Evolutionary conservation across 2,329 filamentous ascomycete species (phyloP).

Genomic region (Sarocladium kiliense): DNA sequence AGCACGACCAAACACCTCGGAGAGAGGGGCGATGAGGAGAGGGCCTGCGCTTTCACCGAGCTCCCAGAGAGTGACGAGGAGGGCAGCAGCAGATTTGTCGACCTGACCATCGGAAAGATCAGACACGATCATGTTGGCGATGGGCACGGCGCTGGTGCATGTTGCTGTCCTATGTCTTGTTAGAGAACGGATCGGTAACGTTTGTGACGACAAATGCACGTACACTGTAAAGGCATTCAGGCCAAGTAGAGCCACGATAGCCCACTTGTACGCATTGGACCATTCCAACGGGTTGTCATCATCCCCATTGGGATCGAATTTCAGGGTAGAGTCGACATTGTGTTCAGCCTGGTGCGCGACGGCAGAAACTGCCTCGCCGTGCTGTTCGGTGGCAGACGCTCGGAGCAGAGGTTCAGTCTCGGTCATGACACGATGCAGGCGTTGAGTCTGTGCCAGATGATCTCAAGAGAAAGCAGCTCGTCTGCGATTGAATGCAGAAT

Average conservation of each 20-base stretch:
- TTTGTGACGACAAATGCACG: slow-evolving; percentile 12
- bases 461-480: neutral
- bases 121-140: slow-evolving; percentile 44
- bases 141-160: slow-evolving; percentile 50
- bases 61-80: slow-evolving; percentile 69
- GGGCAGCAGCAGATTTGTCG: slow-evolving; percentile 42
- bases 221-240: slow-evolving; percentile 54
- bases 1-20: slow-evolving; percentile 54
- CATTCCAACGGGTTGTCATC: slow-evolving; percentile 47
- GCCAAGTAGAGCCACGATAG: slow-evolving; percentile 45
- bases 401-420: slow-evolving; percentile 5
- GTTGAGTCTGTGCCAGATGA: neutral
- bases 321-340: neutral
- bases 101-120: slow-evolving; percentile 33
- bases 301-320: slow-evolving; percentile 11
- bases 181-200: neutral
- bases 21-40: slow-evolving; percentile 55
- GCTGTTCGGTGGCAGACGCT: neutral
- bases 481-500: too few relatives aligned
- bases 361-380: neutral
- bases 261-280: slow-evolving; percentile 46
- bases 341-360: slow-evolving; percentile 1
- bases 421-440: neutral
- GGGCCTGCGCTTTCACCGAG: slow-evolving; percentile 60
- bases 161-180: slow-evolving; percentile 46